phyloP scores from a whole-genome alignment of 208 protist genomes.

The Strigomonas culicis region DNA sequence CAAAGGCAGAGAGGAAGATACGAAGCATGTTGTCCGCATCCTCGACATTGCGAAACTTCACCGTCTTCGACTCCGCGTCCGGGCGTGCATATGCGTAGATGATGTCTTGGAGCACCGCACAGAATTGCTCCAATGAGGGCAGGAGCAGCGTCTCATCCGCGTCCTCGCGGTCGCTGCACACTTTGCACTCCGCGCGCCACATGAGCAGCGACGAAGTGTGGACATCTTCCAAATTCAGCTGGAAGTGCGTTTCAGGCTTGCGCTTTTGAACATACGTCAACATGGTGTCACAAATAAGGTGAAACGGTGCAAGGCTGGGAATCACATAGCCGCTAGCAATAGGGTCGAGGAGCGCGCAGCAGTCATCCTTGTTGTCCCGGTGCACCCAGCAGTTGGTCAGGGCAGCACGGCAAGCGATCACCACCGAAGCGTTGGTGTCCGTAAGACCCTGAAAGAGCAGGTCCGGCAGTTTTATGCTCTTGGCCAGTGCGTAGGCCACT shows the following conservation, averaged over 20 bases:
- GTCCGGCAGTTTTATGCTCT: slow-evolving; percentile 44
- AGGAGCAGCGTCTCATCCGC: slow-evolving; percentile 56
- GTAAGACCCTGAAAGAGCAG: slow-evolving; percentile 55
- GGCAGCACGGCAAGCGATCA: slow-evolving; percentile 69
- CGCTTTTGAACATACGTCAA: slow-evolving; percentile 51
- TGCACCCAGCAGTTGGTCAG: slow-evolving; percentile 85
- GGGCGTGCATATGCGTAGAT: slow-evolving; percentile 77
- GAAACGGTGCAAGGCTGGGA: slow-evolving; percentile 43
- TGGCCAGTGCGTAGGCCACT: slow-evolving; percentile 63
- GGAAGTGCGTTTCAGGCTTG: slow-evolving; percentile 41
- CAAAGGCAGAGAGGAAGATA: slow-evolving; percentile 75
- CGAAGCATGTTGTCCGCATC: slow-evolving; percentile 85
- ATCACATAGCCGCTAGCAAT: slow-evolving; percentile 44
- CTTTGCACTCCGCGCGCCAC: slow-evolving; percentile 67
- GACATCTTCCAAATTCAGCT: neutral
- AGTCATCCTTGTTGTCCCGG: slow-evolving; percentile 70
- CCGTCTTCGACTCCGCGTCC: slow-evolving; percentile 56
- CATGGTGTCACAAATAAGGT: slow-evolving; percentile 56
- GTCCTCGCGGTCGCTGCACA: slow-evolving; percentile 54
- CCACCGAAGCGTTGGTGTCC: slow-evolving; percentile 64
- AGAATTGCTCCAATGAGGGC: slow-evolving; percentile 71
- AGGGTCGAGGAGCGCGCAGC: slow-evolving; percentile 54
- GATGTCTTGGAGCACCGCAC: slow-evolving; percentile 70
- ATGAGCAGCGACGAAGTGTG: slow-evolving; percentile 54
- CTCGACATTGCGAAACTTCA: slow-evolving; percentile 77